These are phyloP conservation scores for Lathyrus sativus DNA, from an alignment of 306 rosid genomes.

Conservation along the genomic window DNA sequence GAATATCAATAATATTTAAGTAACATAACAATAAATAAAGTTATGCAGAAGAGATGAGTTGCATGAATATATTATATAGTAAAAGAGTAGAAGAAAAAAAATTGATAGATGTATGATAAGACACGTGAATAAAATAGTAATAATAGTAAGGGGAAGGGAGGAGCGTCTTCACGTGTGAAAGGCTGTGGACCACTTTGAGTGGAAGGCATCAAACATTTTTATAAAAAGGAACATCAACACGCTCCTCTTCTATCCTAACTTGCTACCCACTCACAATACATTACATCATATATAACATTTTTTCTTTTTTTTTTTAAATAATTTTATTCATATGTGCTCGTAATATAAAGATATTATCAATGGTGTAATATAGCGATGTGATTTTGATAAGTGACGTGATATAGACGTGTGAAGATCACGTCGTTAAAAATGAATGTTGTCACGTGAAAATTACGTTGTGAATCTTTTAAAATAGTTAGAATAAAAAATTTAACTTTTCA, in stretches of 20 bases:
- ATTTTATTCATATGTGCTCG: too few species aligned
- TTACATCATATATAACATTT: not conserved
- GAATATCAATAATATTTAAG: not conserved
- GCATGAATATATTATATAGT: not conserved
- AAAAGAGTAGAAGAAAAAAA: slow-evolving; percentile 5
- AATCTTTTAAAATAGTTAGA: too few species aligned
- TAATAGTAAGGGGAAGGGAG: slow-evolving; percentile 46
- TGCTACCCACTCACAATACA: slow-evolving; percentile 57
- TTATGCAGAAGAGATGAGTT: too few species aligned
- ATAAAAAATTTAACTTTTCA: too few species aligned
- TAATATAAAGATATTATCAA: too few species aligned
- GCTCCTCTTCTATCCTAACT: slow-evolving; percentile 68
- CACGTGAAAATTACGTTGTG: too few species aligned
- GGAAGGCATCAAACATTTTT: slow-evolving; percentile 29
- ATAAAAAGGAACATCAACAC: slow-evolving; percentile 45
- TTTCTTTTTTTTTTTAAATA: not conserved
- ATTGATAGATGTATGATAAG: slow-evolving; percentile 60
- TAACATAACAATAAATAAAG: too few species aligned
- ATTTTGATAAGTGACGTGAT: too few species aligned
- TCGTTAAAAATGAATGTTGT: too few species aligned
- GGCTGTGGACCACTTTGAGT: slow-evolving; percentile 77
- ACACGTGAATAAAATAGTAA: slow-evolving; percentile 70
- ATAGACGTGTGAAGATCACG: too few species aligned
- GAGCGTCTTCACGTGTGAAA: slow-evolving; percentile 98
- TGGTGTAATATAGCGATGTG: too few species aligned